These are phyloP conservation scores for Isatis tinctoria DNA, from an alignment of 345 rosid species.

Conservation along the genomic window DNA sequence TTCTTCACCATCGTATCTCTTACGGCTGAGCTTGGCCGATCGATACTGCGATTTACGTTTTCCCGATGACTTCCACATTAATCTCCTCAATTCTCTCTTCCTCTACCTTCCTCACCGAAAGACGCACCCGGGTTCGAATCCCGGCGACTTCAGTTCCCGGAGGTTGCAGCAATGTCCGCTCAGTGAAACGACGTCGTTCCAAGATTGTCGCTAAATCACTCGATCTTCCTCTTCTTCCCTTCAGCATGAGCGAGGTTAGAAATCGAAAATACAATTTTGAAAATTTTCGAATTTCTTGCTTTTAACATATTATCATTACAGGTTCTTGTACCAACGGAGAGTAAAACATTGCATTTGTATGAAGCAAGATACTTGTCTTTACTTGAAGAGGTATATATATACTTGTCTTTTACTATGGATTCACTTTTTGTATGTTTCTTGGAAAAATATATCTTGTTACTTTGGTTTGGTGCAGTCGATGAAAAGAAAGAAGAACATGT, in stretches of 20 bases:
- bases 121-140: neutral
- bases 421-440: neutral
- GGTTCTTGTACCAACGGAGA: slow-evolving; percentile 83
- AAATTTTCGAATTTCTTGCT: neutral
- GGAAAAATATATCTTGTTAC: neutral
- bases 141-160: neutral
- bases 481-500: slow-evolving; percentile 47
- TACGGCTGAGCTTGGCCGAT: slow-evolving; percentile 15
- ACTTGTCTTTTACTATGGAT: neutral
- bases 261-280: neutral
- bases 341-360: slow-evolving; percentile 62
- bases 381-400: slow-evolving; percentile 61
- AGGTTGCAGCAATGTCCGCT: neutral
- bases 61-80: slow-evolving; percentile 6
- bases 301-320: slow-evolving; percentile 14
- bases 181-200: neutral
- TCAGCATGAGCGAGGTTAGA: slow-evolving; percentile 48
- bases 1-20: slow-evolving; percentile 4
- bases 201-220: slow-evolving; percentile 31
- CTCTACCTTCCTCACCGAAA: neutral
- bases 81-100: slow-evolving; percentile 10
- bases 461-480: slow-evolving; percentile 46
- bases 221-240: slow-evolving; percentile 62
- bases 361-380: slow-evolving; percentile 74
- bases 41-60: neutral